Evolutionary conservation across 257 asterid species (phyloP).

Genomic region (Scutellaria barbata): DNA sequence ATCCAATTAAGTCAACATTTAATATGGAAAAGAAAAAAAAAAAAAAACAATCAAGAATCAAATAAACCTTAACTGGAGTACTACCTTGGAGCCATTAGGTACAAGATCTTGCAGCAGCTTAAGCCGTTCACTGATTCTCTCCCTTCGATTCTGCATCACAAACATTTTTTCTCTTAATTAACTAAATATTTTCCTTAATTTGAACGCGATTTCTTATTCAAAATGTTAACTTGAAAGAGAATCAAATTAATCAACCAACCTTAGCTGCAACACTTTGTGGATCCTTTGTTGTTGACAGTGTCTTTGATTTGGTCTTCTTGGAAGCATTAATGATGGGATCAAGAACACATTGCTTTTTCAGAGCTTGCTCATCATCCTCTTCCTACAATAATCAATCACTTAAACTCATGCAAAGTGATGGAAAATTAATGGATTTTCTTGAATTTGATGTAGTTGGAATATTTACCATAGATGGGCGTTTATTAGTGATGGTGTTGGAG

Average conservation of each 20-base stretch:
- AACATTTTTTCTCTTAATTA: too few species aligned
- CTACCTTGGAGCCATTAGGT: slow-evolving; percentile 94
- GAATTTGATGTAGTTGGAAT: not conserved
- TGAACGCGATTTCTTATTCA: not conserved
- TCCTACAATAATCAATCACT: slow-evolving; percentile 44
- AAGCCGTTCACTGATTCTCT: slow-evolving; percentile 81
- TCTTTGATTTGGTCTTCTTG: slow-evolving; percentile 55
- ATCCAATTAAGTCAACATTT: not conserved
- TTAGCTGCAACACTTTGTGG: slow-evolving; percentile 94
- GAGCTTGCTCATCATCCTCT: slow-evolving; percentile 56
- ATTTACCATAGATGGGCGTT: slow-evolving; percentile 65
- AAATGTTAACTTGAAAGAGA: not conserved
- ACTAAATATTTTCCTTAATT: slow-evolving; percentile 14
- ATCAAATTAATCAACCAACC: slow-evolving; percentile 40
- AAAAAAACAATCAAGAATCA: not conserved
- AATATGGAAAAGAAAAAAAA: not conserved
- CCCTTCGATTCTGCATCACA: slow-evolving; percentile 77
- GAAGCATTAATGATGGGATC: slow-evolving; percentile 37
- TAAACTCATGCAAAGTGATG: not conserved
- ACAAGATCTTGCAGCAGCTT: slow-evolving; percentile 85
- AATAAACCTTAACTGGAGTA: not conserved
- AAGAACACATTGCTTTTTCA: slow-evolving; percentile 66
- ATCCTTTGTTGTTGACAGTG: slow-evolving; percentile 56
- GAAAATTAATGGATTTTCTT: too few species aligned
- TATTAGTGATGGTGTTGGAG: slow-evolving; percentile 38